These are phyloP conservation scores for Cytidiella melzeri DNA, from an alignment of 768 basidiomycete species.

Conservation along the genomic window DNA sequence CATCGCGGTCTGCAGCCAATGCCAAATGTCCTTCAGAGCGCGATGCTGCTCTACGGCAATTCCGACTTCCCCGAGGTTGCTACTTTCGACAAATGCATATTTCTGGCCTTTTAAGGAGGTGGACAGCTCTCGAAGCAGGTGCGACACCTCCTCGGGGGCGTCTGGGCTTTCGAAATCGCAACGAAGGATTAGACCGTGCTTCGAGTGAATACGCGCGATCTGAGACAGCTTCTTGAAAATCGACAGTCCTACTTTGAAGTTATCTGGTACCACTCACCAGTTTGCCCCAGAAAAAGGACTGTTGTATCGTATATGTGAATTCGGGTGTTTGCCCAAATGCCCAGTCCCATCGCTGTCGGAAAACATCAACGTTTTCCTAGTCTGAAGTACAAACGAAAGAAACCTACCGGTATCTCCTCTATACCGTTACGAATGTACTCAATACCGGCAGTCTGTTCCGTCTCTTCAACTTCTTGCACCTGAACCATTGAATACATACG, in stretches of 20 bases:
- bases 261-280: conserved; percentile 35
- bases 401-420: conserved; percentile 61
- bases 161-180: conserved; percentile 31
- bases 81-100: conserved; percentile 34
- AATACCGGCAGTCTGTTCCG: conserved; percentile 36
- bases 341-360: conserved; percentile 83
- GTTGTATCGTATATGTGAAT: conserved; percentile 60
- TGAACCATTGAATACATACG: neutral
- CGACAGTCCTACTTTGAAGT: neutral
- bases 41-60: conserved; percentile 3
- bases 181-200: conserved; percentile 58
- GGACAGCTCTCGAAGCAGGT: conserved; percentile 22
- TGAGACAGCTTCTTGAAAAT: conserved; percentile 13
- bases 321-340: conserved; percentile 90
- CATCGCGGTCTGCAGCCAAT: conserved; percentile 29
- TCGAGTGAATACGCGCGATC: conserved; percentile 49
- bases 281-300: conserved; percentile 32
- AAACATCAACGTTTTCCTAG: neutral
- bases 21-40: conserved; percentile 21
- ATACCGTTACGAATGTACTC: conserved; percentile 66
- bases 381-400: neutral
- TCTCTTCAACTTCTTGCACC: conserved; percentile 36
- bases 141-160: conserved; percentile 9
- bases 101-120: conserved; percentile 27
- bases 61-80: conserved; percentile 5